phyloP scores from a whole-genome alignment of 768 basidiomycete genomes.

The Serendipita indica region DNA sequence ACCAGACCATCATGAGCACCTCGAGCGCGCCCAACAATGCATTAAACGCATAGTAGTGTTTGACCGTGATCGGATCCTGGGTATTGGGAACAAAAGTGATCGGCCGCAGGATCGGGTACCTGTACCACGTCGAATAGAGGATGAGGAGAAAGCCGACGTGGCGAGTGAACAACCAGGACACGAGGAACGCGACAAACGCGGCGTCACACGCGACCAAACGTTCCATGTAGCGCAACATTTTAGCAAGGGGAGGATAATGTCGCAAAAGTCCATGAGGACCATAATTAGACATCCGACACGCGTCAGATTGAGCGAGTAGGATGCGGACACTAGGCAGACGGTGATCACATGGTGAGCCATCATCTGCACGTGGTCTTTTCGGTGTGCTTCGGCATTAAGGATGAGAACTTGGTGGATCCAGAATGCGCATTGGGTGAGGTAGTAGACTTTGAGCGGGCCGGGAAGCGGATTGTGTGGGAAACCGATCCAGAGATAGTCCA shows the following conservation, averaged over 20 bases:
- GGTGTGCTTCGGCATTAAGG: slow-evolving; percentile 78
- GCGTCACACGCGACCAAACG: slow-evolving; percentile 50
- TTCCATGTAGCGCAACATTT: slow-evolving; percentile 82
- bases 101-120: slow-evolving; percentile 34
- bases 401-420: slow-evolving; percentile 86
- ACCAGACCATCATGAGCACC: slow-evolving; percentile 71
- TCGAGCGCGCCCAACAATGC: slow-evolving; percentile 44
- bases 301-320: slow-evolving; percentile 74
- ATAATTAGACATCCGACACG: slow-evolving; percentile 82
- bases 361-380: slow-evolving; percentile 94
- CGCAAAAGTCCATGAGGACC: slow-evolving; percentile 87
- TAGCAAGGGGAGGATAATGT: slow-evolving; percentile 86
- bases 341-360: slow-evolving; percentile 91
- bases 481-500: slow-evolving; percentile 51
- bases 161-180: slow-evolving; percentile 84
- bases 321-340: slow-evolving; percentile 53
- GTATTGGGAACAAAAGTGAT: slow-evolving; percentile 43
- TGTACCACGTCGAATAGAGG: slow-evolving; percentile 44
- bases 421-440: slow-evolving; percentile 71
- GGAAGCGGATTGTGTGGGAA: slow-evolving; percentile 77
- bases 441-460: slow-evolving; percentile 78
- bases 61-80: slow-evolving; percentile 41
- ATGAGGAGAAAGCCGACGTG: slow-evolving; percentile 67
- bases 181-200: slow-evolving; percentile 65
- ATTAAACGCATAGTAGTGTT: slow-evolving; percentile 35